These are phyloP conservation scores for Talaromyces wortmannii DNA, from an alignment of 495 filamentous ascomycete species.

Conservation along the genomic window DNA sequence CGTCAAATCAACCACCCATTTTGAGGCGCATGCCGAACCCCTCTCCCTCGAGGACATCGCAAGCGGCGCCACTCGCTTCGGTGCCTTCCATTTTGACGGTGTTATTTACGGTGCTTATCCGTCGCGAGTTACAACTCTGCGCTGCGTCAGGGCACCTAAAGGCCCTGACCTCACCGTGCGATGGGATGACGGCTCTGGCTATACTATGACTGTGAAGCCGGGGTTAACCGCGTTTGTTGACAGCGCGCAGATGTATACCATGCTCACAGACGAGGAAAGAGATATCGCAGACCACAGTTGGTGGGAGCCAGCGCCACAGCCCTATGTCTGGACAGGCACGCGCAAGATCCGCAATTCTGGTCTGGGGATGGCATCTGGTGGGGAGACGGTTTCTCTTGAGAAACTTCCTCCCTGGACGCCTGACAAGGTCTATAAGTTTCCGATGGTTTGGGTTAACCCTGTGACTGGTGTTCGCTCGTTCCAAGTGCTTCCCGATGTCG, in stretches of 20 bases:
- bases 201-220: neutral
- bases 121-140: neutral
- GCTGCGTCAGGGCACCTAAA: neutral
- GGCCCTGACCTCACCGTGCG: neutral
- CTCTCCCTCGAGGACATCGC: neutral
- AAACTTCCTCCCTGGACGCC: neutral
- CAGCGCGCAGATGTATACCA: neutral
- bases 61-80: neutral
- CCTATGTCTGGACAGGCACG: neutral
- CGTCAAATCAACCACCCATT: neutral
- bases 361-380: neutral
- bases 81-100: neutral
- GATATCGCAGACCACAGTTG: neutral
- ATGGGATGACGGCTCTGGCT: neutral
- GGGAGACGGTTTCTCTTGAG: neutral
- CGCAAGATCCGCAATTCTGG: neutral
- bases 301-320: neutral
- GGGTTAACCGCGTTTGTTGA: neutral
- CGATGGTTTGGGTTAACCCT: neutral
- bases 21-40: neutral
- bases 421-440: neutral
- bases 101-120: neutral
- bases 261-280: neutral
- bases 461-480: neutral
- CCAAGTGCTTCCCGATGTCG: neutral